Base-by-base conservation (phyloP, 106 monocot species). In the Apostasia shenzhenica region DNA sequence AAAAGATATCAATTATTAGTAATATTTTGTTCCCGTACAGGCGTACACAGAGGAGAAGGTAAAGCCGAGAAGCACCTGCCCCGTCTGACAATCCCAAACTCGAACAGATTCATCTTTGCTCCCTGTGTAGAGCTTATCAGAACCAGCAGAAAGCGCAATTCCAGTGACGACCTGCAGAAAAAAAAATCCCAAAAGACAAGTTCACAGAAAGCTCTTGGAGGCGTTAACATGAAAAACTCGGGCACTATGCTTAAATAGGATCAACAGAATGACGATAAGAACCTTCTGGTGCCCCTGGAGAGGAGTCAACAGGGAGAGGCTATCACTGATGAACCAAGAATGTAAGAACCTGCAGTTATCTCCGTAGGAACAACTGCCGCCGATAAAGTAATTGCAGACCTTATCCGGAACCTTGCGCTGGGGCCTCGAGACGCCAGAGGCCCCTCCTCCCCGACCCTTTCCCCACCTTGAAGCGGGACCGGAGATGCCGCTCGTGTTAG, bases 31-130 rank as follows among this genome's bases (percentile, higher is more conserved):
- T 49, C 13, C 65, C 40, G 9, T 3, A 71, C 14, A 38, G 37
- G 55, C 55, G 69, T 13, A 14, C 7, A 45, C 48, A 50, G 52
- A 40, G 46, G 42, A 44, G 10, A 14, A 55, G 50, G 44, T 52
- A 69, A n/a, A 44, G 51, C 8, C n/a, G 14, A 57, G 46, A 57
- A 55, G 40, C 67, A 97, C 95, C 86, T 97, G 85, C 55, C 97
- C 97, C 13, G 82, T 86, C 68, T 92, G 89, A 54, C 92, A 97
- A 81, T 92, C 92, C 95, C 92, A 97, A 66, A 92, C 66, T 37
- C 89, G 77, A 57, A 97, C 86, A 1, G 92, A 78, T 70, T 80
- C 79, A 50, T 97, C 97, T 51, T 89, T 92, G 69, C 97, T 97
- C 48, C 92, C 89, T 4, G 97, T 79, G 70, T 92, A 97, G 10